Evolutionary conservation across 768 basidiomycete species (phyloP), one percentile per base, ranked within the genome.

Genomic region (Jaapia argillacea): DNA sequence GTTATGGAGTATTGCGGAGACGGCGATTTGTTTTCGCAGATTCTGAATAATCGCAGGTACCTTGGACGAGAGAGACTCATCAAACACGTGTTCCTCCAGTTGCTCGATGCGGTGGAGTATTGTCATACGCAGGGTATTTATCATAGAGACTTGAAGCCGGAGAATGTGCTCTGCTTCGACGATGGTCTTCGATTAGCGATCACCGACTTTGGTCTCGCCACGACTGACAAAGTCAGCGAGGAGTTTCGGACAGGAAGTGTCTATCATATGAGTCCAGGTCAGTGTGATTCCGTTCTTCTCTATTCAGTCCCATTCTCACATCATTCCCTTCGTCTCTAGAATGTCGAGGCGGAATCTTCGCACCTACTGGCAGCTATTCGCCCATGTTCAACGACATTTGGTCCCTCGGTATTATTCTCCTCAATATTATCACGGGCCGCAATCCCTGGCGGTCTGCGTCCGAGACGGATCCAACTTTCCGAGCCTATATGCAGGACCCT

Each of bases 251-350:
- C 92, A 26, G 93, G 93, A n/a, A 92, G 88, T 54, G 79, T 92
- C n/a, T 96, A 91, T 63, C 94, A 96, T 64, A 93, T 98, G 85
- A 92, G 89, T 56, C 93, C 93, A 63, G 90, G 86, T 80, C 61
- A 40, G 73, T 60, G 38, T 37, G n/a, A n/a, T n/a, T n/a, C n/a
- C n/a, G n/a, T 35, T 43, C 22, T 37, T 41, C 36, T 22, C 14
- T 22, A 49, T 46, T 43, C 42, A 35, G 42, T 47, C 14, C 49
- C 45, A 25, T 41, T 41, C 31, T 48, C 65, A 41, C 22, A 40
- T 49, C 50, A 23, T 49, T 24, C 52, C 59, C 54, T 27, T 63
- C 55, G 6, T 50, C 22, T 21, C 47, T 50, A 97, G 90, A 97
- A 61, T 96, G 94, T 58, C 85, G 96, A 56, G 81, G 85, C 13